Conservation (phyloP, 78 protist species). For the Guillardia theta region DNA sequence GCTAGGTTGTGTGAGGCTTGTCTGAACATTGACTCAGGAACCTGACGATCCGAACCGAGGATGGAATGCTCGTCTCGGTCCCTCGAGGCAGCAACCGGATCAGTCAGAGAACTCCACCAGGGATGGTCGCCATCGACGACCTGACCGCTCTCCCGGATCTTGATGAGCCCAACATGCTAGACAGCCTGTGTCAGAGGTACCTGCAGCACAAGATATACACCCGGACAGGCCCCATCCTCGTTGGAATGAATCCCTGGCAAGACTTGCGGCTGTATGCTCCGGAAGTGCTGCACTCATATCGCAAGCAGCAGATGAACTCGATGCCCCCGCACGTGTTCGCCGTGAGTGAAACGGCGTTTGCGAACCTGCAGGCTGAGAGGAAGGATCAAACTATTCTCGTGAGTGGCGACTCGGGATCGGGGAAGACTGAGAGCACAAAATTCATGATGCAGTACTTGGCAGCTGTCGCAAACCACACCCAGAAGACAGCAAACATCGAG, state of each 20-base stretch:
- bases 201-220: slow-evolving; percentile 40
- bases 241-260: slow-evolving; percentile 79
- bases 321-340: slow-evolving; percentile 83
- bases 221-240: slow-evolving; percentile 65
- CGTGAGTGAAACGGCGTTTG: slow-evolving; percentile 72
- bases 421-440: slow-evolving; percentile 84
- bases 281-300: slow-evolving; percentile 65
- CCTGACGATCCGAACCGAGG: not conserved
- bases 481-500: not conserved
- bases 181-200: not conserved
- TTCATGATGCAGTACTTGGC: slow-evolving; percentile 45
- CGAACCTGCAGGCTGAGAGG: not conserved
- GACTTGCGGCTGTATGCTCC: slow-evolving; percentile 57
- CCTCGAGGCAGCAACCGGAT: not conserved
- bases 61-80: not conserved
- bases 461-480: not conserved
- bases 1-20: too few relatives aligned
- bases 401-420: slow-evolving; percentile 92
- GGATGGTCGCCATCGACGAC: not conserved
- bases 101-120: not conserved
- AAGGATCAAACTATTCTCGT: slow-evolving; percentile 72
- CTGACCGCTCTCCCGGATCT: not conserved
- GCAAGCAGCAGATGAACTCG: slow-evolving; percentile 22
- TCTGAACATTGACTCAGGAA: too few relatives aligned
- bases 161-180: slow-evolving; percentile 16